These are phyloP conservation scores for Crithidia expoeki DNA, from an alignment of 208 protist species.

Conservation along the genomic window DNA sequence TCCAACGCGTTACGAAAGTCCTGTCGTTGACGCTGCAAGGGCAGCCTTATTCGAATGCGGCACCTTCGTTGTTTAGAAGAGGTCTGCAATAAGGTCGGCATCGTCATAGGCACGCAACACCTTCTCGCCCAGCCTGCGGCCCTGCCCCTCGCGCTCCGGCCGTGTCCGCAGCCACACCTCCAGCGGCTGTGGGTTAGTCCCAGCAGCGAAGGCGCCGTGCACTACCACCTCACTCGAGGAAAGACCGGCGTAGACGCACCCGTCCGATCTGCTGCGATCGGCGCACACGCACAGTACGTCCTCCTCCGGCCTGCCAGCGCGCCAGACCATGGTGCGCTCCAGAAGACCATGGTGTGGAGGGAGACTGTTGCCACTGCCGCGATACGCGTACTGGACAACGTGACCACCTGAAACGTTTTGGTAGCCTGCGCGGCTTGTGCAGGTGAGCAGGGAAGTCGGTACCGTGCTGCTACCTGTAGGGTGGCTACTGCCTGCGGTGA, in stretches of 20 bases:
- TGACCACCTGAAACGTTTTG: conserved; percentile 52
- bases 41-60: no score
- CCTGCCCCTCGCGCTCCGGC: conserved; percentile 19
- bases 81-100: conserved; percentile 15
- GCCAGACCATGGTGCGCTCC: conserved; percentile 33
- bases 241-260: conserved; percentile 63
- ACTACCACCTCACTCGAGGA: conserved; percentile 66
- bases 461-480: conserved; percentile 5
- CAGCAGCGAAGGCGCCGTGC: conserved; percentile 18
- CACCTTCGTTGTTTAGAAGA: conserved; percentile 24
- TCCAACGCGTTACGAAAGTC: no score
- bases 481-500: conserved; percentile 17
- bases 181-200: not conserved
- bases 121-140: conserved; percentile 41
- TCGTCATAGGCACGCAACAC: conserved; percentile 35
- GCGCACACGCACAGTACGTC: conserved; percentile 65
- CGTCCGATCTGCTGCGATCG: conserved; percentile 35
- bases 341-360: no score
- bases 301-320: conserved; percentile 47
- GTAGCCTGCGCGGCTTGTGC: conserved; percentile 66
- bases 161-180: conserved; percentile 55
- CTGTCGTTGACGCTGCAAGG: no score
- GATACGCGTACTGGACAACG: conserved; percentile 53
- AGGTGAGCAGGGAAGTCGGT: conserved; percentile 48
- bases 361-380: no score